Evolutionary conservation across 306 rosid species (phyloP), one percentile per base, ranked within the genome.

Genomic region (Acacia confusa): DNA sequence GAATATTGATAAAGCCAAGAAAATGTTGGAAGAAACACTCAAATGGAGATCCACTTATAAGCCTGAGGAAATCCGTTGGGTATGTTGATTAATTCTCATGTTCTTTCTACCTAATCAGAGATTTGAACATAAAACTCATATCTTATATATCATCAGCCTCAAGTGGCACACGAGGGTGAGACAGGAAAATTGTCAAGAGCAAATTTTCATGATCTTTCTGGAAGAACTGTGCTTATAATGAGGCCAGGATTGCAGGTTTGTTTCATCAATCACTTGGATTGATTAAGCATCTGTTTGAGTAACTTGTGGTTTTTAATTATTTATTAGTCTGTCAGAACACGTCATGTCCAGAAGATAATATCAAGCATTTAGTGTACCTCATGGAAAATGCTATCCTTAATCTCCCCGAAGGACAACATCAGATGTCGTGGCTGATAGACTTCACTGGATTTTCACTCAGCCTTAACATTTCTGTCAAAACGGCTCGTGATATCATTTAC

Each of bases 21-120:
- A 93, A 85, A 89, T 93, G 97, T 30, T 95, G 27, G 90, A 92
- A 78, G 98, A 90, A 74, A 65, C 99, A 17, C 90, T 95, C 52
- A 87, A 83, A 82, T 95, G 99, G 99, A 92, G 99, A 87, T 80
- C 90, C 41, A 65, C 88, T 70, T 95, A 85, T 66, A 93, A 88
- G 86, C 97, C 99, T 1, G 97, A 95, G 84, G 98, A 95, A 87
- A 95, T 88, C 52, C 94, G 92, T 63, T 95, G 99, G 99, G 99
- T 95, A 83, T 72, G 52, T 10, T 6, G 14, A 47, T 47, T 47
- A 47, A 47, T 22, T 57, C 30, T 57, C 32, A 22, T 24, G 65
- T 58, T 24, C 63, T 22, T 57, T 57, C 15, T 10, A 9, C 22
- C 30, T 19, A 19, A 20, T 20, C 7, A 16, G 19, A 52, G 22